Percentiles rank a stretch among this genome's conserved stretches.
Evolutionary conservation across 768 basidiomycete genomes (phyloP).

Genomic region (Tulasnella sp.): DNA sequence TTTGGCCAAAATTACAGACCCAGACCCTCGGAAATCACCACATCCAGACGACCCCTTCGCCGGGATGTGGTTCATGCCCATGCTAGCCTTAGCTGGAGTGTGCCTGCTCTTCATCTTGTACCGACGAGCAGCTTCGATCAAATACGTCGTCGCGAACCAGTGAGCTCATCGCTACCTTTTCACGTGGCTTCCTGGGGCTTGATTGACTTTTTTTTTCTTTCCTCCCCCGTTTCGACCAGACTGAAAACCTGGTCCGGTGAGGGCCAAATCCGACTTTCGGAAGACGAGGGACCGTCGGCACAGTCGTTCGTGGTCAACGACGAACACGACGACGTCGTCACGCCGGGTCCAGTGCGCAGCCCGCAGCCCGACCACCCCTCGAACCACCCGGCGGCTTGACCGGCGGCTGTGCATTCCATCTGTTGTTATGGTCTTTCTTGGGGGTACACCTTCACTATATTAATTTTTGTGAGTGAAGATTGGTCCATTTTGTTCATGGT

Average conservation of each 20-base stretch:
- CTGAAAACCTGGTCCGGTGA: conserved; percentile 8
- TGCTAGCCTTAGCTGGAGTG: neutral
- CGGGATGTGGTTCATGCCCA: conserved; percentile 4
- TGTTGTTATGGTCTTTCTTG: neutral
- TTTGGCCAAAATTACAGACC: neutral
- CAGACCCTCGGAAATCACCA: conserved; percentile 6
- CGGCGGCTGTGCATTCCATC: neutral
- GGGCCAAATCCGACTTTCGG: conserved; percentile 3
- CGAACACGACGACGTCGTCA: conserved; percentile 2
- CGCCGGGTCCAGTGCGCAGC: neutral
- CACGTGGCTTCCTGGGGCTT: too few species aligned
- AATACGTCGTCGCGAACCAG: conserved; percentile 7
- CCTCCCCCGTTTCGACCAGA: neutral
- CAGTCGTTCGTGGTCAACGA: conserved; percentile 19
- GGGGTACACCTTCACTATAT: neutral
- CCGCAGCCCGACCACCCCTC: neutral
- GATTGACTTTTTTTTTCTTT: too few species aligned
- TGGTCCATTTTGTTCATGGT: too few species aligned
- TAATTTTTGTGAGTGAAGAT: neutral
- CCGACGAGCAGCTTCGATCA: conserved; percentile 21
- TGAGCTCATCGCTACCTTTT: neutral
- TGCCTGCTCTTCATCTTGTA: conserved; percentile 21
- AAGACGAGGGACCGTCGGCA: conserved; percentile 5
- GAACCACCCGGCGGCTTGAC: neutral
- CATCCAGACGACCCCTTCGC: conserved; percentile 5